phyloP scores from a whole-genome alignment of 495 filamentous ascomycete species.

The Cladorrhinum samala region DNA sequence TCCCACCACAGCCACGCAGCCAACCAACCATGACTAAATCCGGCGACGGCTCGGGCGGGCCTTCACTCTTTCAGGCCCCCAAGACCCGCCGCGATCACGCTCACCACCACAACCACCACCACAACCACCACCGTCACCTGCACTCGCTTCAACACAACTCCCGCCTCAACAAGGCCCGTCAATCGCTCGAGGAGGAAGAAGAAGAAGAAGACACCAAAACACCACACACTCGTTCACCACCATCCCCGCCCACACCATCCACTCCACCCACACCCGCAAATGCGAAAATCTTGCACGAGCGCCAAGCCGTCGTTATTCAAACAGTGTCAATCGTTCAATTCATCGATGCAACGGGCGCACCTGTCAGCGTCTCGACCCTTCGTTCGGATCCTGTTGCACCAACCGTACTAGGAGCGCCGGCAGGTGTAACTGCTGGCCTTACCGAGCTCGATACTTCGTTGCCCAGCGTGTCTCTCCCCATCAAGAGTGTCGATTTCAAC shows the following conservation, averaged over 20 bases:
- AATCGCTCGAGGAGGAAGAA: conserved; percentile 2
- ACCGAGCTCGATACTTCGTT: conserved; percentile 13
- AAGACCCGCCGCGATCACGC: conserved; percentile 15
- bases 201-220: conserved; percentile 4
- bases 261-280: conserved; percentile 28
- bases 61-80: conserved; percentile 52
- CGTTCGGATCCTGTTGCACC: conserved; percentile 17
- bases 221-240: conserved; percentile 34
- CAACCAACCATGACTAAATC: conserved; percentile 47
- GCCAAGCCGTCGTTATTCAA: conserved; percentile 38
- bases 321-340: conserved; percentile 47
- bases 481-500: conserved; percentile 5
- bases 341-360: conserved; percentile 41
- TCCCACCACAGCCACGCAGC: conserved; percentile 23
- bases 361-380: conserved; percentile 33
- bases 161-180: conserved; percentile 10
- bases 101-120: conserved; percentile 15
- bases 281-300: conserved; percentile 24
- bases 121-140: conserved; percentile 26
- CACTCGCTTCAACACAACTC: conserved; percentile 23
- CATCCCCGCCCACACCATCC: conserved; percentile 8
- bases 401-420: conserved; percentile 5
- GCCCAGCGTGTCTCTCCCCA: conserved; percentile 24
- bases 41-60: conserved; percentile 30
- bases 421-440: conserved; percentile 19